Evolutionary conservation across 768 basidiomycete genomes (phyloP).

Genomic region (Amanita exitialis): DNA sequence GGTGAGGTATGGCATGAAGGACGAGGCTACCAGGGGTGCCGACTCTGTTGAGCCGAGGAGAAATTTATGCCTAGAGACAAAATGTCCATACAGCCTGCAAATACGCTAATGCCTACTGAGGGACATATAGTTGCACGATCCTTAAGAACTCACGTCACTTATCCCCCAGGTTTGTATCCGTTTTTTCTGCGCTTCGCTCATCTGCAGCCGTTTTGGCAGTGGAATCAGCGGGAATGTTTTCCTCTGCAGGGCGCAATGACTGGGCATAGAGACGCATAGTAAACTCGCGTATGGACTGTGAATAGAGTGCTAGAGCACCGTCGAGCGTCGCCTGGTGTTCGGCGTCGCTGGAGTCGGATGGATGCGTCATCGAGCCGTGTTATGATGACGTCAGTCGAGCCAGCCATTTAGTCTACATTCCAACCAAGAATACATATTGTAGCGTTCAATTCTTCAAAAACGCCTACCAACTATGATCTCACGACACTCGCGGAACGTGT

Average conservation of each 20-base stretch:
- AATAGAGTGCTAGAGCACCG: not conserved
- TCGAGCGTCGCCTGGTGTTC: not conserved
- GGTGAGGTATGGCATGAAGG: no score
- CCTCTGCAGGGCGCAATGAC: not conserved
- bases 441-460: slow-evolving; percentile 2
- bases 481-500: slow-evolving; percentile 15
- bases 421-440: slow-evolving; percentile 6
- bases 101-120: not conserved
- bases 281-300: not conserved
- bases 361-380: slow-evolving; percentile 11
- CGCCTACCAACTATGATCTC: not conserved
- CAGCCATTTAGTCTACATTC: slow-evolving; percentile 17
- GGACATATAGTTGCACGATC: not conserved
- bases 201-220: not conserved
- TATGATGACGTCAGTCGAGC: slow-evolving; percentile 1
- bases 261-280: not conserved
- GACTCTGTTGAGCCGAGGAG: not conserved
- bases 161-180: not conserved
- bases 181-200: not conserved
- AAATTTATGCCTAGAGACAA: slow-evolving; percentile 5
- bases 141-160: not conserved
- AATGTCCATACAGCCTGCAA: not conserved
- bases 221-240: not conserved
- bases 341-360: not conserved
- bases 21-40: no score